Evolutionary conservation across 176 grass and related monocot species (phyloP), one percentile per base, ranked within the genome.

Genomic region (Aegilops longissima): DNA sequence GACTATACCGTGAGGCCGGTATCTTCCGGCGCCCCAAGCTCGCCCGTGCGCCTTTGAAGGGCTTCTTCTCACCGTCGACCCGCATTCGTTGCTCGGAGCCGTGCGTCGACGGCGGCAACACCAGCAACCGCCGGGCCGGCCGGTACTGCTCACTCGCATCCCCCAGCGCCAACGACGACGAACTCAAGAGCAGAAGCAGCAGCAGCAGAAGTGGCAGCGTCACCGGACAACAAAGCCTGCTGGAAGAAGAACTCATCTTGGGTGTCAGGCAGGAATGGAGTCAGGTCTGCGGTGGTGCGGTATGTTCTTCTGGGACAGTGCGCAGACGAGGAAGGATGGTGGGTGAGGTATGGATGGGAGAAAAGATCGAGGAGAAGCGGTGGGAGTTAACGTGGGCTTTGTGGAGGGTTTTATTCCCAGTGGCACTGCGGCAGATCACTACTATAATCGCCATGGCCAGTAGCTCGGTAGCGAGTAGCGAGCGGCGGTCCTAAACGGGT

Each of bases 1-100:
- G 87, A 30, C 89, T 92, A 80, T 80, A 92, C 8, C 62, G 33
- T 61, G 76, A 84, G 35, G 51, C 68, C 36, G 91, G 91, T 51
- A 89, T 51, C 80, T 0, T 89, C 52, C 62, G 27, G 17, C 25
- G 24, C 7, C 91, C 84, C 75, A 92, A 76, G 84, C 80, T 89
- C 16, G 70, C 84, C 17, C 74, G 45, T 0, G 84, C 51, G 18
- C 3, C 20, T 76, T 14, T 44, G 62, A 81, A 82, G 3, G 84
- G 80, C 70, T 11, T 87, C 51, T 42, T 84, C 62, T 47, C 8
- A 8, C 70, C 76, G 33, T 58, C 84, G 69, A 89, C 80, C 6
- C 52, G 52, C 91, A 89, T 90, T 64, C 70, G 36, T 84, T 87
- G 70, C 67, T 66, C 47, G n/a, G 25, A 29, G 68, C 38, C 70